phyloP scores from a whole-genome alignment of 2,329 filamentous ascomycete species.

The Colletotrichum sp. region DNA sequence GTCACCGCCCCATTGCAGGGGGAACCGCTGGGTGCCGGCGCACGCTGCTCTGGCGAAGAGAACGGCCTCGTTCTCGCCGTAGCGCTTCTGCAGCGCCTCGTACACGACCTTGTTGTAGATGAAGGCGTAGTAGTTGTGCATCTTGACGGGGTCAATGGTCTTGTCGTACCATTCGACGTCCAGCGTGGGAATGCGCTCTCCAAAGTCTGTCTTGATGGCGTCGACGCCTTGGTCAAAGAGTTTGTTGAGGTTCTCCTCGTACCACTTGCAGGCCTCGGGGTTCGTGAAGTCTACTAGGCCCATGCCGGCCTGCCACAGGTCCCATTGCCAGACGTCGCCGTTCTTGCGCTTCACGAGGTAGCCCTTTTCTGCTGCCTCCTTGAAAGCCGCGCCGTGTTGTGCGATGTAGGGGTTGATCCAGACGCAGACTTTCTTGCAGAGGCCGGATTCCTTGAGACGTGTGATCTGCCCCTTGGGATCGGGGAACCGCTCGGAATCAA shows the following conservation, averaged over 20 bases:
- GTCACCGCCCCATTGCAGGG: conserved; percentile 76
- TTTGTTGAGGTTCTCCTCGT: conserved; percentile 61
- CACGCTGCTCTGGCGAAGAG: conserved; percentile 71
- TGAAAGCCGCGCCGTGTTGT: conserved; percentile 71
- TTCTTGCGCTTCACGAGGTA: conserved; percentile 74
- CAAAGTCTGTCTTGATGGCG: conserved; percentile 78
- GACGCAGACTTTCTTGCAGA: conserved; percentile 70
- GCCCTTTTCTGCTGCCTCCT: conserved; percentile 66
- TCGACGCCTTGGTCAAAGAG: conserved; percentile 75
- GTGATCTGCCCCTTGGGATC: conserved; percentile 69
- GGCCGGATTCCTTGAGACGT: conserved; percentile 66
- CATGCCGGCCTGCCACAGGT: conserved; percentile 81
- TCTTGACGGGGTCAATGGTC: conserved; percentile 63
- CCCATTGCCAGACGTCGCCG: conserved; percentile 77
- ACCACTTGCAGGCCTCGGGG: conserved; percentile 71
- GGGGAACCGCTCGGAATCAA: conserved; percentile 71
- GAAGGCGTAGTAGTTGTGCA: conserved; percentile 82
- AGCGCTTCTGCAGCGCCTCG: conserved; percentile 64
- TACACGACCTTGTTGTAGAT: conserved; percentile 75
- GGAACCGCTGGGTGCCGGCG: conserved; percentile 73
- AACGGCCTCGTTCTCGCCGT: conserved; percentile 60
- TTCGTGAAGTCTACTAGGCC: conserved; percentile 78
- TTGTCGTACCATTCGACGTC: conserved; percentile 70
- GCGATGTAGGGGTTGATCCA: conserved; percentile 81
- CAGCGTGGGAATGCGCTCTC: conserved; percentile 71